Percentiles rank a stretch among this genome's conserved stretches.
These are phyloP conservation scores for Podospora pseudocomata DNA, from an alignment of 495 filamentous ascomycete species.

Conservation along the genomic window DNA sequence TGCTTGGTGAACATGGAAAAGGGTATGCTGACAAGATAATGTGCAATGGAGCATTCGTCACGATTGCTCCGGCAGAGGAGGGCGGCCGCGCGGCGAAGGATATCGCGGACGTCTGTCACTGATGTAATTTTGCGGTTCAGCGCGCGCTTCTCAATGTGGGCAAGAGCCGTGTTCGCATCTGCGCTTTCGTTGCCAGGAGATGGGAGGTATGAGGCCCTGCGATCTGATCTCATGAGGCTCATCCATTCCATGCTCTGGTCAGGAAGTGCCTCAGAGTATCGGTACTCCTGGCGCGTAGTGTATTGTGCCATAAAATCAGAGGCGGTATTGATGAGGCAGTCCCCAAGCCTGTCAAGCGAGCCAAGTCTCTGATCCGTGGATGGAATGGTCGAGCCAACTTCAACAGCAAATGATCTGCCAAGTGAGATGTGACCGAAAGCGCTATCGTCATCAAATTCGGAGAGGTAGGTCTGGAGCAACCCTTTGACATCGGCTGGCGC, in stretches of 20 bases:
- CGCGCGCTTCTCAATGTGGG: constrained; percentile 64
- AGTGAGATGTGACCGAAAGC: constrained; percentile 85
- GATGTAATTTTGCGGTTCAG: constrained; percentile 61
- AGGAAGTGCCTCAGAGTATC: constrained; percentile 66
- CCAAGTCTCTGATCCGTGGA: constrained; percentile 80
- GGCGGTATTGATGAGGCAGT: constrained; percentile 75
- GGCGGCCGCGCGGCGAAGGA: constrained; percentile 76
- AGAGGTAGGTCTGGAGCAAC: constrained; percentile 89
- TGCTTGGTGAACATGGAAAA: constrained; percentile 92
- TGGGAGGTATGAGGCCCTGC: constrained; percentile 40
- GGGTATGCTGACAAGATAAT: constrained; percentile 84
- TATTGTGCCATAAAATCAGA: constrained; percentile 97
- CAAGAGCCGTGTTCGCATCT: constrained; percentile 57
- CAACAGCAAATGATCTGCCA: constrained; percentile 90
- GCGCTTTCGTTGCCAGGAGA: constrained; percentile 46
- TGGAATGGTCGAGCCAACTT: constrained; percentile 86
- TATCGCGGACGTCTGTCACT: constrained; percentile 71
- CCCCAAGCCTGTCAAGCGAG: constrained; percentile 68
- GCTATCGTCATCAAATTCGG: constrained; percentile 84
- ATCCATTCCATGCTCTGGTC: constrained; percentile 61
- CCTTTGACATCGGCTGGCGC: constrained; percentile 95
- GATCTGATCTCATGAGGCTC: constrained; percentile 51
- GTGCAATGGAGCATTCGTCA: constrained; percentile 71
- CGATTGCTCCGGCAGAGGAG: constrained; percentile 71
- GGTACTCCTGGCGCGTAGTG: constrained; percentile 93